Evolutionary conservation across 805 yeast species (phyloP).

Genomic region (Alloascoidea hylecoeti): DNA sequence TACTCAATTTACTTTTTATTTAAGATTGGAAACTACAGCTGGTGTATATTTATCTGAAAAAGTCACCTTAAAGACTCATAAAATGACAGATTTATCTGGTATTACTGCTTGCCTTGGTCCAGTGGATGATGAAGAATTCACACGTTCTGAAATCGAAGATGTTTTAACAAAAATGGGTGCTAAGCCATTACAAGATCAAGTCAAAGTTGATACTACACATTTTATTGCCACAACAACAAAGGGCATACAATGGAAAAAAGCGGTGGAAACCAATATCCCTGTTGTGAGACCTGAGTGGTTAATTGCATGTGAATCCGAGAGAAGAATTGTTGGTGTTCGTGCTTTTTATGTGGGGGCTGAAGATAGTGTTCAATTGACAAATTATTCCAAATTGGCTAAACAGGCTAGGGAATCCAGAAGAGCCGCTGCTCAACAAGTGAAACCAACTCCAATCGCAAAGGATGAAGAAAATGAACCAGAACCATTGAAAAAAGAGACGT

Average conservation of each 20-base stretch:
- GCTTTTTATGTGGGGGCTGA: conserved; percentile 60
- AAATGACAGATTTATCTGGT: conserved; percentile 91
- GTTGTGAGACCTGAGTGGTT: conserved; percentile 95
- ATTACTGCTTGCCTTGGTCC: conserved; percentile 86
- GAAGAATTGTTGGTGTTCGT: conserved; percentile 86
- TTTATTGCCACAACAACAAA: conserved; percentile 61
- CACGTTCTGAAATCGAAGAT: conserved; percentile 41
- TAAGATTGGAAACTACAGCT: conserved; percentile 77
- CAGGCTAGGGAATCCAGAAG: conserved; percentile 10
- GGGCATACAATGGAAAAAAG: conserved; percentile 69
- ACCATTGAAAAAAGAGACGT: no score
- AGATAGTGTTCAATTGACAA: conserved; percentile 24
- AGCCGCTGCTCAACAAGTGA: conserved; percentile 2
- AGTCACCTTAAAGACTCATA: conserved; percentile 69
- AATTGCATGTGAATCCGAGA: conserved; percentile 81
- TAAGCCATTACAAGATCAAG: conserved; percentile 56
- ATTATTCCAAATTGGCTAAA: conserved; percentile 15
- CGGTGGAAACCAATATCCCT: conserved; percentile 79
- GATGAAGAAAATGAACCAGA: no score
- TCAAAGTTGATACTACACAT: conserved; percentile 88
- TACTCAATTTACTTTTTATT: conserved; percentile 63
- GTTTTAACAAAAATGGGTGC: conserved; percentile 69
- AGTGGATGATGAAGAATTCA: conserved; percentile 37
- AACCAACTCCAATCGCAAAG: conserved; percentile 3
- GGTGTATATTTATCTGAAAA: conserved; percentile 66